These are phyloP conservation scores for Botryotinia calthae DNA, from an alignment of 2,329 filamentous ascomycete species.

Conservation along the genomic window DNA sequence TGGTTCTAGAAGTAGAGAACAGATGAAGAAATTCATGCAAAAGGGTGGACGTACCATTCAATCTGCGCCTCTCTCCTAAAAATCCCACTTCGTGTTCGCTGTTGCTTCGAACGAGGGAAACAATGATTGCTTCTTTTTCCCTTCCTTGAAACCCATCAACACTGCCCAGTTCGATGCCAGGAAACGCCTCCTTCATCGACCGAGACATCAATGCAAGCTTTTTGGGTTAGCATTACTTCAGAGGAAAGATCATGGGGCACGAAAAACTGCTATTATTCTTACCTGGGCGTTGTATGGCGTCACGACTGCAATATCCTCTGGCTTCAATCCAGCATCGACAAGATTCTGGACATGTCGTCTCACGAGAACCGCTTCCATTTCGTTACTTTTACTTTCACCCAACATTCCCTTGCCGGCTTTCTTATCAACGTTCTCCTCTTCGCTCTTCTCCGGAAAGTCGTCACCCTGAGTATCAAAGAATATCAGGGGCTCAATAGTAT, in stretches of 20 bases:
- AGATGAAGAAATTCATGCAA: conserved; percentile 10
- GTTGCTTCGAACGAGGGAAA: conserved; percentile 94
- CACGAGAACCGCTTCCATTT: conserved; percentile 82
- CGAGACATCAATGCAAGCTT: conserved; percentile 73
- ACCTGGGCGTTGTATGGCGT: conserved; percentile 96
- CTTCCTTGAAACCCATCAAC: conserved; percentile 97
- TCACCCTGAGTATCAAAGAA: conserved; percentile 97
- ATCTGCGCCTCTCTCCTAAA: conserved; percentile 80
- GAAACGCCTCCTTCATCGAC: conserved; percentile 75
- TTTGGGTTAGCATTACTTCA: conserved; percentile 3
- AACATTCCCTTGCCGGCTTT: conserved; percentile 49
- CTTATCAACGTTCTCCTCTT: conserved; percentile 62
- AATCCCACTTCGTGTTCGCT: conserved; percentile 85
- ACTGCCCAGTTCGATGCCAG: conserved; percentile 88
- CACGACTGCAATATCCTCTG: conserved; percentile 86
- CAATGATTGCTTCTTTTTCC: conserved; percentile 92
- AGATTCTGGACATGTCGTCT: conserved; percentile 72
- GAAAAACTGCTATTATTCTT: conserved; percentile 30
- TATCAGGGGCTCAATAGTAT: conserved; percentile 82
- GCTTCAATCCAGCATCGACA: conserved; percentile 73
- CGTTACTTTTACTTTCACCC: conserved; percentile 84
- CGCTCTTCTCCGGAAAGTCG: conserved; percentile 79
- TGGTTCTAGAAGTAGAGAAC: not conserved
- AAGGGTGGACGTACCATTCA: conserved; percentile 71
- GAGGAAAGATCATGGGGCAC: not conserved